Evolutionary conservation across 805 yeast genomes (phyloP).

Genomic region (Dipodascopsis tothii): DNA sequence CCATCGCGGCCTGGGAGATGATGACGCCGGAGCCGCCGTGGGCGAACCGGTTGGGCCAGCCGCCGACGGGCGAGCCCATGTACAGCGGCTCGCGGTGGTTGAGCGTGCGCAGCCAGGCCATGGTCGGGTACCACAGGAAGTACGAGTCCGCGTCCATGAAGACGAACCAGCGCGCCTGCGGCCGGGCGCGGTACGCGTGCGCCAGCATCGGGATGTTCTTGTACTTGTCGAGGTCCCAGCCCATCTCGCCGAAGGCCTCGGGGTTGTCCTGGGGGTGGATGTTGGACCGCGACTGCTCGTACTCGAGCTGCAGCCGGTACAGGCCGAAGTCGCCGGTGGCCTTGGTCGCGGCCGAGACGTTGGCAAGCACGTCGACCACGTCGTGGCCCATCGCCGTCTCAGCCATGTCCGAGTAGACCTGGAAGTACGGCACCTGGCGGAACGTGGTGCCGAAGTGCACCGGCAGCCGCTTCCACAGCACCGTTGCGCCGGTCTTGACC

Average conservation of each 20-base stretch:
- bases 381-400: conserved; percentile 30
- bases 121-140: conserved; percentile 27
- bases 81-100: conserved; percentile 29
- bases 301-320: conserved; percentile 24
- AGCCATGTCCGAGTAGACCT: conserved; percentile 32
- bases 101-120: conserved; percentile 21
- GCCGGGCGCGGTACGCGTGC: conserved; percentile 31
- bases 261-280: conserved; percentile 8
- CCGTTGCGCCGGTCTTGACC: conserved; percentile 34
- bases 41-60: conserved; percentile 27
- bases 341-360: conserved; percentile 13
- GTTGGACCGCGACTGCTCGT: conserved; percentile 5
- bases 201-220: conserved; percentile 34
- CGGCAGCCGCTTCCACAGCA: conserved; percentile 33
- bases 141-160: conserved; percentile 34
- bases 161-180: conserved; percentile 32
- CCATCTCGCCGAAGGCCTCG: conserved; percentile 11
- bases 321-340: conserved; percentile 19
- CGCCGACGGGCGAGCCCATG: conserved; percentile 29
- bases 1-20: conserved; percentile 31
- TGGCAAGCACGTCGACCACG: conserved; percentile 30
- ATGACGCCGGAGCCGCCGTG: conserved; percentile 36
- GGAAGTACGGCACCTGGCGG: conserved; percentile 28
- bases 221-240: conserved; percentile 34
- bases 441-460: conserved; percentile 33